Evolutionary conservation across 116 monocot genomes (phyloP).

Genomic region (Posidonia oceanica): DNA sequence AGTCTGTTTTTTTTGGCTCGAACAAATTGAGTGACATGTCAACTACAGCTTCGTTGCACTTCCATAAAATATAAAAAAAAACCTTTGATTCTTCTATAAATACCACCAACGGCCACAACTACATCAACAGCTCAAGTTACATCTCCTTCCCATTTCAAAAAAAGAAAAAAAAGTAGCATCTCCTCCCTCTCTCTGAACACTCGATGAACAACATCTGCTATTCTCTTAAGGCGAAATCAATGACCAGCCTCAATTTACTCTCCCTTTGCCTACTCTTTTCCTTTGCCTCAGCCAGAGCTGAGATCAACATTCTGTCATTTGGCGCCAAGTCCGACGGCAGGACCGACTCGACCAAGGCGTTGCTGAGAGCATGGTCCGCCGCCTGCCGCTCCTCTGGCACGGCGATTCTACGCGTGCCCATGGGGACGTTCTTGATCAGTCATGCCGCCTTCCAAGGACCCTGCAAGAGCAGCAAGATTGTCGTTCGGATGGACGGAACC

Average conservation of each 20-base stretch:
- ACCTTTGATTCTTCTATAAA: too few species aligned
- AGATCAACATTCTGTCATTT: constrained; percentile 3
- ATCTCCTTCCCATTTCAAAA: too few species aligned
- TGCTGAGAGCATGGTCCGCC: constrained; percentile 16
- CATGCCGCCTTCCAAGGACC: constrained; percentile 35
- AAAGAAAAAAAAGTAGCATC: too few species aligned
- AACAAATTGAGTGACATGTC: too few species aligned
- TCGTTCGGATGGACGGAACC: constrained; percentile 36
- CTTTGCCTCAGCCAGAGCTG: not conserved
- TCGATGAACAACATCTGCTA: too few species aligned
- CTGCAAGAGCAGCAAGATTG: constrained; percentile 26
- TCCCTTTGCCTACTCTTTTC: not conserved
- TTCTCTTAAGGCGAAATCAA: too few species aligned
- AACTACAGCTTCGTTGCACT: too few species aligned
- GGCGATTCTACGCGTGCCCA: constrained; percentile 16
- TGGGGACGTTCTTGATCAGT: constrained; percentile 17
- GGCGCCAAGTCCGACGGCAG: constrained; percentile 17
- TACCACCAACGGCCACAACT: too few species aligned
- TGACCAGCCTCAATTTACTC: not conserved
- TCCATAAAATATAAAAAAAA: too few species aligned
- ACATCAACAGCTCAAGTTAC: too few species aligned
- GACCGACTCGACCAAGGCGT: constrained; percentile 14
- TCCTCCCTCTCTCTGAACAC: too few species aligned
- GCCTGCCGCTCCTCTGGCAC: constrained; percentile 12
- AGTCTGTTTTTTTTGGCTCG: too few species aligned